These are phyloP conservation scores for Rhodotorula kratochvilovae DNA, from an alignment of 768 basidiomycete genomes.

Conservation along the genomic window DNA sequence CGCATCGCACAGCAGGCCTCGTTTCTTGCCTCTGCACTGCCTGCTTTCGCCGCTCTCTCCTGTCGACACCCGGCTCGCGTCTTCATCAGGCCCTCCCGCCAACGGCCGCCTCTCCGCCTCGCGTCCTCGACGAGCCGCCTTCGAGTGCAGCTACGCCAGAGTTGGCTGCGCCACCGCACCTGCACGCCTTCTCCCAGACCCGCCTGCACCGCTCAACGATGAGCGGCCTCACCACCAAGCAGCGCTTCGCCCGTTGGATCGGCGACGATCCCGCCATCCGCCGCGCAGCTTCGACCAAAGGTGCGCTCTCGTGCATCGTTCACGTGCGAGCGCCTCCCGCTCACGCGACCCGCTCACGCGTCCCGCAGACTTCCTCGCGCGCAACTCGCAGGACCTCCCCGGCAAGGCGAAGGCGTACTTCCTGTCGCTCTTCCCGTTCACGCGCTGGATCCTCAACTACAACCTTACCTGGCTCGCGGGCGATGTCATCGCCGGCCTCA, in stretches of 20 bases:
- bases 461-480: slow-evolving; percentile 38
- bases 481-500: slow-evolving; percentile 42
- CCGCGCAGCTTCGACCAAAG: slow-evolving; percentile 13
- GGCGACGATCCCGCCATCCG: slow-evolving; percentile 27
- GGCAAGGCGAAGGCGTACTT: slow-evolving; percentile 4
- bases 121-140: too few relatives aligned
- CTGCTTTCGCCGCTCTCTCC: too few relatives aligned
- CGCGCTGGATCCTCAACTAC: slow-evolving; percentile 36
- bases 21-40: too few relatives aligned
- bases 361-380: slow-evolving; percentile 10
- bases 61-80: too few relatives aligned
- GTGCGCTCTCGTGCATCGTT: neutral
- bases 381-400: neutral
- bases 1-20: too few relatives aligned
- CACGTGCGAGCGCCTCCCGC: too few relatives aligned
- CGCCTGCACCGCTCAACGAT: neutral
- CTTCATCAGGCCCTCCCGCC: too few relatives aligned
- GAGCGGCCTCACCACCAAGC: neutral
- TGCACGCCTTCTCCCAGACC: neutral
- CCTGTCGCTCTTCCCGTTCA: slow-evolving; percentile 24
- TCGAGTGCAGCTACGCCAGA: too few relatives aligned
- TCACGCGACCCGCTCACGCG: neutral
- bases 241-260: slow-evolving; percentile 23
- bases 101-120: too few relatives aligned
- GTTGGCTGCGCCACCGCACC: too few relatives aligned